These are phyloP conservation scores for Gossypium bickii DNA, from an alignment of 345 rosid genomes.

Conservation along the genomic window DNA sequence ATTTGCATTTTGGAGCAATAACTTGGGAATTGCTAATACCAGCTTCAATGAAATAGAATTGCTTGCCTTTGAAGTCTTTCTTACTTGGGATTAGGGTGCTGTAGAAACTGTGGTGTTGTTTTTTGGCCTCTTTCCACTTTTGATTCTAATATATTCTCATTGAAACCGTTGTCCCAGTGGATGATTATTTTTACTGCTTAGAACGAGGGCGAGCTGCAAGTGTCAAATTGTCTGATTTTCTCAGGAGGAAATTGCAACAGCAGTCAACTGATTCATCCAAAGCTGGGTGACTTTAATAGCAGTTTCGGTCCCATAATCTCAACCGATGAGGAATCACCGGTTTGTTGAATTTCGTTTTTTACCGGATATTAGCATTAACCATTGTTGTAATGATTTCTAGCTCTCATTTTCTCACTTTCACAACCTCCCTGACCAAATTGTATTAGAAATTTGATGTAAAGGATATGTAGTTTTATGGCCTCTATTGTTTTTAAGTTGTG, in stretches of 20 bases:
- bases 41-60: background rate
- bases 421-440: background rate
- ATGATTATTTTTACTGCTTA: constrained; percentile 61
- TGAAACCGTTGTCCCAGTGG: constrained; percentile 44
- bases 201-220: constrained; percentile 76
- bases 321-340: background rate
- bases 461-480: background rate
- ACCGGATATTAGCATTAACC: background rate
- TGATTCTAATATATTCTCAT: background rate
- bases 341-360: background rate
- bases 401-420: background rate
- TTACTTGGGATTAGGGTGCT: background rate
- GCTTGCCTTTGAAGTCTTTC: background rate
- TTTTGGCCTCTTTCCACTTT: background rate
- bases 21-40: background rate
- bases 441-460: background rate
- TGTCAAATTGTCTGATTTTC: constrained; percentile 67
- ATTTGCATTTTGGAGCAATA: background rate
- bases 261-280: constrained; percentile 41
- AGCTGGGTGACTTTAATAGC: constrained; percentile 14
- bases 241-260: constrained; percentile 70
- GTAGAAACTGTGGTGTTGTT: background rate
- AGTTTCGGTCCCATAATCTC: background rate
- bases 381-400: constrained; percentile 3
- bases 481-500: background rate